Evolutionary conservation across 495 filamentous ascomycete species (phyloP).

Genomic region (Penicillium arizonense): DNA sequence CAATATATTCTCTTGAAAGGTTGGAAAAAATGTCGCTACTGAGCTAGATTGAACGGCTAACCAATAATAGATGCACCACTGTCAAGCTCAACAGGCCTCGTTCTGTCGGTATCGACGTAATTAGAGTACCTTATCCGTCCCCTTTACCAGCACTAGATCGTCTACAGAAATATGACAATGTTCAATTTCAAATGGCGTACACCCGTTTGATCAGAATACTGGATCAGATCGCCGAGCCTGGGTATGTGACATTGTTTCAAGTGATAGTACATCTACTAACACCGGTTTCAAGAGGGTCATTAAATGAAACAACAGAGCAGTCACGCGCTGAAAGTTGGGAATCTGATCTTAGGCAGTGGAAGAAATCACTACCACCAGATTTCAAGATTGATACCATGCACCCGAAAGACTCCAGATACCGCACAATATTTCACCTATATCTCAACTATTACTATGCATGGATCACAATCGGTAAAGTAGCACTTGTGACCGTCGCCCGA

Average conservation of each 20-base stretch:
- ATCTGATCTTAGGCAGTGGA: constrained; percentile 22
- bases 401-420: constrained; percentile 14
- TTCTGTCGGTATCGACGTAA: constrained; percentile 14
- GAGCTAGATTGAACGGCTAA: background rate
- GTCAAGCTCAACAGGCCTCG: constrained; percentile 23
- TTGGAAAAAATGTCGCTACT: background rate
- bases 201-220: constrained; percentile 15
- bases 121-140: constrained; percentile 14
- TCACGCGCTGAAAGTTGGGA: background rate
- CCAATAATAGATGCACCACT: constrained; percentile 12
- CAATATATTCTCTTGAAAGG: constrained; percentile 29
- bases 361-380: constrained; percentile 14
- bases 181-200: constrained; percentile 20
- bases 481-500: constrained; percentile 19
- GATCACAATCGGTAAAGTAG: constrained; percentile 21
- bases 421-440: constrained; percentile 23
- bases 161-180: constrained; percentile 16
- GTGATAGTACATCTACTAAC: background rate
- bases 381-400: constrained; percentile 18
- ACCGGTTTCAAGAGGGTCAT: background rate
- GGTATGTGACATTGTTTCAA: constrained; percentile 1
- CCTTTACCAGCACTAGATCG: constrained; percentile 13
- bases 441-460: constrained; percentile 26
- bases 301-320: background rate
- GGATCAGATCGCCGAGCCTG: constrained; percentile 15